A percentile compares a stretch with the other conserved stretches of the same genome.
Evolutionary conservation across 2,329 filamentous ascomycete species (phyloP).

Genomic region (Pezicula carpinea): DNA sequence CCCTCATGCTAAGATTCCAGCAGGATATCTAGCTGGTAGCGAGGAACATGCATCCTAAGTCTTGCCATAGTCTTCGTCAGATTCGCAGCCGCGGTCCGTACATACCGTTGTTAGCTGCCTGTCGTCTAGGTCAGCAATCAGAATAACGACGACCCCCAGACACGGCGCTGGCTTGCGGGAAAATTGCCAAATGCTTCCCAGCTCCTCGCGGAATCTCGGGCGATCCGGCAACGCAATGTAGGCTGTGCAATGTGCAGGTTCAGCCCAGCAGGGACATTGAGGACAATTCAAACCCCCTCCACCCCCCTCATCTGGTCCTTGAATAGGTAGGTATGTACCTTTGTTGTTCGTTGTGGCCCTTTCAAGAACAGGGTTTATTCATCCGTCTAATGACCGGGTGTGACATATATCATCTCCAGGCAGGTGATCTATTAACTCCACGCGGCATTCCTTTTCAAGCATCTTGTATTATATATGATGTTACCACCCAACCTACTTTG

Average conservation of each 20-base stretch:
- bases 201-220: not conserved
- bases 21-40: no score
- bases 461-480: slow-evolving; percentile 16
- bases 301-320: no score
- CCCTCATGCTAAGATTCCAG: no score
- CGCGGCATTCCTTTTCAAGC: slow-evolving; percentile 2
- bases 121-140: slow-evolving; percentile 1
- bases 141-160: not conserved
- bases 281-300: slow-evolving; percentile 22
- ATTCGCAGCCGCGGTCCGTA: slow-evolving; percentile 23
- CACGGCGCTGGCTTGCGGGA: slow-evolving; percentile 11
- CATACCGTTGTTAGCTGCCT: slow-evolving; percentile 13
- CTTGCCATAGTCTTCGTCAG: not conserved
- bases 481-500: slow-evolving; percentile 4
- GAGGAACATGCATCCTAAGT: no score
- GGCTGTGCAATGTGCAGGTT: slow-evolving; percentile 1
- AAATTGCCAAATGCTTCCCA: not conserved
- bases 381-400: slow-evolving; percentile 23
- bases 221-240: not conserved
- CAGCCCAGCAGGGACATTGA: slow-evolving; percentile 7
- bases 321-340: slow-evolving; percentile 9
- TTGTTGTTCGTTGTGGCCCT: slow-evolving; percentile 8
- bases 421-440: slow-evolving; percentile 19
- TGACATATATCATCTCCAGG: slow-evolving; percentile 21
- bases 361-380: slow-evolving; percentile 17